Conservation (phyloP, 139 green algal genomes). For the Helicosporidium sp. region DNA sequence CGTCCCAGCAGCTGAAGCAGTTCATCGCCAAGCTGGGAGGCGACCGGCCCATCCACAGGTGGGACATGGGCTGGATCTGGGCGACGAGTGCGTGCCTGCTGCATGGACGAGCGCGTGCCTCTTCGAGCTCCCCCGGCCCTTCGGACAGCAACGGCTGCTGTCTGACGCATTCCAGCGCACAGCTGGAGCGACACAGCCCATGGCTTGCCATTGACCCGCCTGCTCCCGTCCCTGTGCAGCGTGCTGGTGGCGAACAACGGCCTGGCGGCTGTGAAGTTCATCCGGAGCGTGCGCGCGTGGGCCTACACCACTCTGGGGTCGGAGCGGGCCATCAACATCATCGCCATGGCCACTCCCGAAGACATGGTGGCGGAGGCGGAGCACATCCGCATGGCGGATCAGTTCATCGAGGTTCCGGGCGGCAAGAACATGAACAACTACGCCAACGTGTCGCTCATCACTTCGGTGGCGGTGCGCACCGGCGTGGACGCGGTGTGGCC, state of each 20-base stretch:
- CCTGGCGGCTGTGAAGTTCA: constrained; percentile 89
- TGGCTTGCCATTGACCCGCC: neutral
- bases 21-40: constrained; percentile 9
- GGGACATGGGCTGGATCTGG: constrained; percentile 1
- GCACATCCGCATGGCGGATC: constrained; percentile 87
- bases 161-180: neutral
- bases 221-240: constrained; percentile 12
- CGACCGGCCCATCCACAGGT: constrained; percentile 14
- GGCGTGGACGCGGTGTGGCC: constrained; percentile 91
- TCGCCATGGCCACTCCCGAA: constrained; percentile 88
- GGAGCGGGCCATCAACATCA: constrained; percentile 47
- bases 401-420: constrained; percentile 92
- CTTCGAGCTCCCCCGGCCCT: too few species aligned
- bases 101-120: neutral
- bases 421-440: constrained; percentile 98
- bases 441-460: constrained; percentile 86
- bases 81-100: neutral
- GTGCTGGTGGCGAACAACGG: constrained; percentile 92
- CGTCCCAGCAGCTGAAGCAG: constrained; percentile 6
- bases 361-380: constrained; percentile 87
- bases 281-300: constrained; percentile 67
- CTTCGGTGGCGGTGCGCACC: constrained; percentile 50
- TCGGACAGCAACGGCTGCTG: too few species aligned
- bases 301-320: constrained; percentile 52
- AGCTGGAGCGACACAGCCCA: neutral